A percentile compares a stretch with the other conserved stretches of the same genome.
Conservation (phyloP, 2,329 filamentous ascomycete species). For the Xylariomycetidae sp. region DNA sequence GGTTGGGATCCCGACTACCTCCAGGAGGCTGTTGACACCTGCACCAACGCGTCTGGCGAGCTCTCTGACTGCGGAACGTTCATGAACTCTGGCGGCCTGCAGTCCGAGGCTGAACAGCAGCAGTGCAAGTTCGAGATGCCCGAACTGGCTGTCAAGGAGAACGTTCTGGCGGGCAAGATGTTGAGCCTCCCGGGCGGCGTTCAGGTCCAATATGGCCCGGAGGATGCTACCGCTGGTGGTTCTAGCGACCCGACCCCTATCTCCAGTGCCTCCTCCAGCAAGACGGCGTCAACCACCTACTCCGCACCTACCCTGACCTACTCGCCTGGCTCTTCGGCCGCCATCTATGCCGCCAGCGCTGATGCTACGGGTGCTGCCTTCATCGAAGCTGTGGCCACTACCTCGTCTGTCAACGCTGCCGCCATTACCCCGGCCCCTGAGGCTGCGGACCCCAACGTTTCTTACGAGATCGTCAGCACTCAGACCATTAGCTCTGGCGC, state of each 20-base stretch:
- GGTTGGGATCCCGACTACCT: slow-evolving; percentile 69
- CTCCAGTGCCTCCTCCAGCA: slow-evolving; percentile 9
- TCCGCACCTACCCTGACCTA: slow-evolving; percentile 15
- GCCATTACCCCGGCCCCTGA: slow-evolving; percentile 23
- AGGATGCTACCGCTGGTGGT: slow-evolving; percentile 17
- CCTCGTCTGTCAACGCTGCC: slow-evolving; percentile 10
- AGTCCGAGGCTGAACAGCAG: slow-evolving; percentile 46
- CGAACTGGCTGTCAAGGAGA: slow-evolving; percentile 47
- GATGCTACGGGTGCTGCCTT: slow-evolving; percentile 26
- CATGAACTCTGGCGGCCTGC: slow-evolving; percentile 41
- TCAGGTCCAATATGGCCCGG: slow-evolving; percentile 31
- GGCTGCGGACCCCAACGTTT: slow-evolving; percentile 26
- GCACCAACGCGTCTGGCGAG: slow-evolving; percentile 63
- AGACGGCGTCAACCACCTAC: slow-evolving; percentile 10
- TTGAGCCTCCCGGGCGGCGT: slow-evolving; percentile 61
- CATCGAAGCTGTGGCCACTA: slow-evolving; percentile 15
- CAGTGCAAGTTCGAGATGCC: slow-evolving; percentile 61
- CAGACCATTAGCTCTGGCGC: slow-evolving; percentile 45
- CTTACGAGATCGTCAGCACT: slow-evolving; percentile 41
- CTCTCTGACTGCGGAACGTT: slow-evolving; percentile 74
- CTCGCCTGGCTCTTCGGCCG: slow-evolving; percentile 16
- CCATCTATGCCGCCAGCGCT: slow-evolving; percentile 3
- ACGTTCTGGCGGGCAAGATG: slow-evolving; percentile 33
- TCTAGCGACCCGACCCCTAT: slow-evolving; percentile 10
- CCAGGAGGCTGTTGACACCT: slow-evolving; percentile 65